These are phyloP conservation scores for Exophiala dermatitidis DNA, from an alignment of 2,329 filamentous ascomycete genomes.

Conservation along the genomic window DNA sequence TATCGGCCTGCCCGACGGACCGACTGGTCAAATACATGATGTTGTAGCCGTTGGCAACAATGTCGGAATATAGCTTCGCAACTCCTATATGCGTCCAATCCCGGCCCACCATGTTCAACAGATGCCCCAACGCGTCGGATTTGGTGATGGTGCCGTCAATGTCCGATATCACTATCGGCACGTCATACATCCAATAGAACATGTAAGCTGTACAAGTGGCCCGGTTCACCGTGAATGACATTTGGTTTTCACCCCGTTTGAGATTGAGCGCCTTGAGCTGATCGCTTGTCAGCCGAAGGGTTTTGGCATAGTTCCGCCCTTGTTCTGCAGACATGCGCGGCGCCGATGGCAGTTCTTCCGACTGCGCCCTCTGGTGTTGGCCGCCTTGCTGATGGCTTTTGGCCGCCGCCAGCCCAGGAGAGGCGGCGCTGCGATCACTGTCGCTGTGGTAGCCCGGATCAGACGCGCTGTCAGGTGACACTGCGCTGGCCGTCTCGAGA, in stretches of 20 bases:
- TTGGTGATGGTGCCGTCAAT: constrained; percentile 99
- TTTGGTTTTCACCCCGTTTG: constrained; percentile 77
- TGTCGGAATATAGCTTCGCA: constrained; percentile 94
- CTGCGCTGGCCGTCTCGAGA: constrained; percentile 44
- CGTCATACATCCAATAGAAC: constrained; percentile 87
- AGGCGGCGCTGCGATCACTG: constrained; percentile 51
- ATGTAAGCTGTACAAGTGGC: constrained; percentile 88
- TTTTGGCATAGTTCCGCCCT: constrained; percentile 91
- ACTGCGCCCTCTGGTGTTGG: constrained; percentile 50
- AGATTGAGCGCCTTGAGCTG: constrained; percentile 81
- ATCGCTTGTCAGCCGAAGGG: constrained; percentile 85
- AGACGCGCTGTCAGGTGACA: constrained; percentile 70
- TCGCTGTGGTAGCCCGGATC: constrained; percentile 96
- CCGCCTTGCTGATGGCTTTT: constrained; percentile 35
- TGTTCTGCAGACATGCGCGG: constrained; percentile 53
- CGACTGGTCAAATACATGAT: constrained; percentile 96
- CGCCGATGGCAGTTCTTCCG: constrained; percentile 52
- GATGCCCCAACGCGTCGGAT: constrained; percentile 87
- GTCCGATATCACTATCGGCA: constrained; percentile 93
- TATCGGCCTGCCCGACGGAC: constrained; percentile 88
- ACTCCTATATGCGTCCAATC: constrained; percentile 98
- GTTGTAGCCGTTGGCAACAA: constrained; percentile 92
- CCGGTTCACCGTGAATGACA: constrained; percentile 94
- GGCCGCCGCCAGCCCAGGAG: constrained; percentile 57
- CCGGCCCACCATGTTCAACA: constrained; percentile 90